Evolutionary conservation across 2,329 filamentous ascomycete genomes (phyloP).

Genomic region (Pestalotiopsis sp.): DNA sequence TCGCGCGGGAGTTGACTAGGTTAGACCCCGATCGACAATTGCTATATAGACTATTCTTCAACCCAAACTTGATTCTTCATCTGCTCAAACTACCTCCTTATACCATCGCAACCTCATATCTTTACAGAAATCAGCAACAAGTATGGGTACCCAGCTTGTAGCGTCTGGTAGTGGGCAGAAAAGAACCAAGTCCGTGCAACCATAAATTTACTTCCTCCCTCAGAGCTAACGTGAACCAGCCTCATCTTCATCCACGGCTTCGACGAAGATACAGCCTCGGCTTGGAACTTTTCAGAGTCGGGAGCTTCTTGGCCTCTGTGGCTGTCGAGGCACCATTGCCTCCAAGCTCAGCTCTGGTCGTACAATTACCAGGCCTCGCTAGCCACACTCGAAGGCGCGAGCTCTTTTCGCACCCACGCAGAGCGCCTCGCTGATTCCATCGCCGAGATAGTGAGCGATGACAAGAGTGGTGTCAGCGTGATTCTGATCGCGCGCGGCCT

Average conservation of each 20-base stretch:
- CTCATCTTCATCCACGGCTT: neutral
- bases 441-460: neutral
- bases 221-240: neutral
- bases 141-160: neutral
- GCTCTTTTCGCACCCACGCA: neutral
- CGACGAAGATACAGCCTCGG: neutral
- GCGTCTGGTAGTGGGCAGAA: neutral
- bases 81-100: no score
- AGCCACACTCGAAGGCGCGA: neutral
- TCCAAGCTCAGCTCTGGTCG: neutral
- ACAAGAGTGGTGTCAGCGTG: neutral
- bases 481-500: neutral
- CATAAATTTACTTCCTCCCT: neutral
- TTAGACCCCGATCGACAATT: no score
- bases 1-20: no score
- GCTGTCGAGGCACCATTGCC: neutral
- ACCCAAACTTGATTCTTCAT: no score
- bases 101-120: neutral
- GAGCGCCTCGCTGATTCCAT: neutral
- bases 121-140: neutral
- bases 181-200: neutral
- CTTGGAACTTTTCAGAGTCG: neutral
- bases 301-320: neutral
- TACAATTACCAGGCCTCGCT: neutral
- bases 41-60: no score